phyloP scores from a whole-genome alignment of 108 stramenopile genomes.

The Licmophora abbreviata region DNA sequence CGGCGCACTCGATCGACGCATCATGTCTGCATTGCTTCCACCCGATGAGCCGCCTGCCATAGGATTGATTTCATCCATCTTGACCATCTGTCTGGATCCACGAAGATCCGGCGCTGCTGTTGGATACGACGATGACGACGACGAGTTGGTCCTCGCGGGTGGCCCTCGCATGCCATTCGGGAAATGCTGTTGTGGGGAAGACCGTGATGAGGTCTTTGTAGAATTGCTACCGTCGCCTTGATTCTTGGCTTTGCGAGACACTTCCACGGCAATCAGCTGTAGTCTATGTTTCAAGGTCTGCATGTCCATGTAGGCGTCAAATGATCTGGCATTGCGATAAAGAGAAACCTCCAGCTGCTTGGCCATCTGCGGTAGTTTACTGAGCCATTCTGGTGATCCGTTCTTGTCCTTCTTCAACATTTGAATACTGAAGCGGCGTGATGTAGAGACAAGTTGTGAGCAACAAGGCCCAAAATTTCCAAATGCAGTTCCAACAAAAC shows the following conservation, averaged over 20 bases:
- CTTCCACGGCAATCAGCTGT: conserved; percentile 82
- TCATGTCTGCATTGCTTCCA: conserved; percentile 1
- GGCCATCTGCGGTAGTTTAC: conserved; percentile 93
- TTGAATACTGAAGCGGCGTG: conserved; percentile 57
- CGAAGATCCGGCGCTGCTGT: too few relatives aligned
- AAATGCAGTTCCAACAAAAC: neutral
- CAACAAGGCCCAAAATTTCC: too few relatives aligned
- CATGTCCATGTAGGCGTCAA: conserved; percentile 85
- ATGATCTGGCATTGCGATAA: conserved; percentile 81
- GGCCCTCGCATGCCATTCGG: neutral
- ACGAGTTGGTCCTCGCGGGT: neutral
- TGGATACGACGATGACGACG: neutral
- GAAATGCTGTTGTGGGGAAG: conserved; percentile 1
- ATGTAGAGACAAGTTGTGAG: conserved; percentile 2
- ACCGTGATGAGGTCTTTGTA: conserved; percentile 3
- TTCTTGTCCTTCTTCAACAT: conserved; percentile 87
- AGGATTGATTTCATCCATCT: conserved; percentile 20
- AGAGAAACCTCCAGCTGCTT: conserved; percentile 91
- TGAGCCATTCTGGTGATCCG: conserved; percentile 83
- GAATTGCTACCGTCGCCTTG: conserved; percentile 5
- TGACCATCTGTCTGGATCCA: conserved; percentile 5
- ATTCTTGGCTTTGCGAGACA: conserved; percentile 65
- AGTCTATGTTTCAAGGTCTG: conserved; percentile 81
- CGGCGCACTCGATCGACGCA: conserved; percentile 5
- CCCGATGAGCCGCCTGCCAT: conserved; percentile 6